These are phyloP conservation scores for Nakazawaea anatomiae DNA, from an alignment of 805 yeast species.

Conservation along the genomic window DNA sequence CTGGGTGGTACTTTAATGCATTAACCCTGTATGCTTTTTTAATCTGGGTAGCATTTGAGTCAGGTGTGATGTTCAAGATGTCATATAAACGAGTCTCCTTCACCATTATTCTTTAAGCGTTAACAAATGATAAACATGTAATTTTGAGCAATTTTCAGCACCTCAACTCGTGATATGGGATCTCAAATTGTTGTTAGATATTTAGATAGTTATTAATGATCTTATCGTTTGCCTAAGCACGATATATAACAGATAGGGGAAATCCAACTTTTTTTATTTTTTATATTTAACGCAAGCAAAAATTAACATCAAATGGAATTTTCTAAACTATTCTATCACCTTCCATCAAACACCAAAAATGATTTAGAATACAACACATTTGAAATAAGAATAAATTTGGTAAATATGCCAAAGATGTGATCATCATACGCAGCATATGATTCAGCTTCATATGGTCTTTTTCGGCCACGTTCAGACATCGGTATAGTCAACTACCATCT, in stretches of 20 bases:
- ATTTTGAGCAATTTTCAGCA: no score
- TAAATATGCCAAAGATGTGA: no score
- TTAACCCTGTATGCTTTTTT: slow-evolving; percentile 49
- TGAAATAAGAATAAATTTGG: no score
- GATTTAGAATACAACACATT: no score
- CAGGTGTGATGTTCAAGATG: slow-evolving; percentile 43
- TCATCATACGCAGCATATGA: no score
- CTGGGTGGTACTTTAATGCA: slow-evolving; percentile 42
- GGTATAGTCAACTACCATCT: background rate
- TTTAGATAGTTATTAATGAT: background rate
- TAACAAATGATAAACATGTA: no score
- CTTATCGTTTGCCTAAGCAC: no score
- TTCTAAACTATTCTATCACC: background rate
- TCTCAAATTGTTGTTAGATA: background rate
- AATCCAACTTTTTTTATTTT: background rate
- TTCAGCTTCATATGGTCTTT: no score
- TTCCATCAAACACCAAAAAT: background rate
- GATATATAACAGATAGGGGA: background rate
- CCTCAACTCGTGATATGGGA: no score
- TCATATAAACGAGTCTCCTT: slow-evolving; percentile 66
- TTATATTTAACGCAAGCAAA: background rate
- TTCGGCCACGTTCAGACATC: no score
- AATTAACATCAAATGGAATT: background rate
- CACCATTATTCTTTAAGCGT: slow-evolving; percentile 39
- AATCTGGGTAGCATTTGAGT: slow-evolving; percentile 41